These are phyloP conservation scores for Litchi chinensis DNA, from an alignment of 345 rosid species.

Conservation along the genomic window DNA sequence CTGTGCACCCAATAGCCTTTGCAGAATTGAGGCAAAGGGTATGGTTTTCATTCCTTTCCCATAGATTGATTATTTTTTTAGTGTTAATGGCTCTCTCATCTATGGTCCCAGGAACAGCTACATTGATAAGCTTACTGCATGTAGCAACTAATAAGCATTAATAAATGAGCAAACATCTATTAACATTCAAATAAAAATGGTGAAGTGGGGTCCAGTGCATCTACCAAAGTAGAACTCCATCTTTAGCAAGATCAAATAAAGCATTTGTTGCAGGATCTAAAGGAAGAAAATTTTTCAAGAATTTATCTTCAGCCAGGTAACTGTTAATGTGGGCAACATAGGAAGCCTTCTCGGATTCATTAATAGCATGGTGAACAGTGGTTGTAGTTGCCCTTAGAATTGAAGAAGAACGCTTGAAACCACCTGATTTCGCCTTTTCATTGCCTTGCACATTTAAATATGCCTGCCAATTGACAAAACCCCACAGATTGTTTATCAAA, in stretches of 20 bases:
- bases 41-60: conserved; percentile 99
- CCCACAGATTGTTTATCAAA: conserved; percentile 8
- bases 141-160: conserved; percentile 27
- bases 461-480: conserved; percentile 51
- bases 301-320: conserved; percentile 82
- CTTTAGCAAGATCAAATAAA: conserved; percentile 82
- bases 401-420: conserved; percentile 59
- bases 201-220: not conserved
- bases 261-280: conserved; percentile 76
- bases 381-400: conserved; percentile 88
- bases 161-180: conserved; percentile 13
- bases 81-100: conserved; percentile 99
- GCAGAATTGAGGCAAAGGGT: conserved; percentile 98
- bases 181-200: not conserved
- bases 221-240: conserved; percentile 97
- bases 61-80: conserved; percentile 75
- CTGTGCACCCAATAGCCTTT: conserved; percentile 98
- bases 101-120: conserved; percentile 97
- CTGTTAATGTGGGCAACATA: conserved; percentile 87
- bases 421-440: conserved; percentile 64
- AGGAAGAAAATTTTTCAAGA: conserved; percentile 80
- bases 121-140: conserved; percentile 93
- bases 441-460: conserved; percentile 66
- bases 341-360: conserved; percentile 87
- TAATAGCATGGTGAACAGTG: conserved; percentile 84